A percentile compares a stretch with the other conserved stretches of the same genome.
These are phyloP conservation scores for Pythium aristosporum DNA, from an alignment of 352 stramenopile genomes.

Conservation along the genomic window DNA sequence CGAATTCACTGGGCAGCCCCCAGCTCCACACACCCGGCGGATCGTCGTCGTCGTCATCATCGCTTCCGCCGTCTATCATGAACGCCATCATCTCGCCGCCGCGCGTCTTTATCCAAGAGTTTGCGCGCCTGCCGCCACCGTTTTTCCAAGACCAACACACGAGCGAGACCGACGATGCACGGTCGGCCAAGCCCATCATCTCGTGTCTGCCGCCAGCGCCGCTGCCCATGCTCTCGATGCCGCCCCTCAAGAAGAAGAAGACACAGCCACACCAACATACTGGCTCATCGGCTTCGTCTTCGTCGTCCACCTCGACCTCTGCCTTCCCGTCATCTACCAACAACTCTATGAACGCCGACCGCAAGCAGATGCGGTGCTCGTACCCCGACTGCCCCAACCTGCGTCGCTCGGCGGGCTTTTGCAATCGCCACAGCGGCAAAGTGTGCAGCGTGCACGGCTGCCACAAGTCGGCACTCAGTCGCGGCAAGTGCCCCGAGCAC, in stretches of 20 bases:
- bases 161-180: conserved; percentile 28
- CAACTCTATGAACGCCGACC: conserved; percentile 27
- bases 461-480: conserved; percentile 75
- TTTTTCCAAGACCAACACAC: conserved; percentile 56
- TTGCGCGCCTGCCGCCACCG: conserved; percentile 51
- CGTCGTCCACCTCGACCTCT: conserved; percentile 13
- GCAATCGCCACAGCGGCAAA: conserved; percentile 82
- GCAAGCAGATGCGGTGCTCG: conserved; percentile 73
- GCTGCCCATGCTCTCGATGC: conserved; percentile 73
- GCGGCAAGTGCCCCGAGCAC: conserved; percentile 83
- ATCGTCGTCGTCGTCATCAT: conserved; percentile 29
- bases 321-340: conserved; percentile 10
- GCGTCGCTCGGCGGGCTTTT: conserved; percentile 72
- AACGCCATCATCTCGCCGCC: conserved; percentile 76
- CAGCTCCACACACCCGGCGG: conserved; percentile 29
- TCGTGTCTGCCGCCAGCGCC: conserved; percentile 58
- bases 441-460: conserved; percentile 67
- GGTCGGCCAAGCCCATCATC: conserved; percentile 38
- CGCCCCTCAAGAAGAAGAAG: conserved; percentile 74
- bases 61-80: conserved; percentile 50
- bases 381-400: conserved; percentile 78
- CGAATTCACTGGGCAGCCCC: conserved; percentile 4
- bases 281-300: not conserved
- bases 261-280: not conserved
- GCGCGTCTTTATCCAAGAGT: conserved; percentile 77